Evolutionary conservation across 768 basidiomycete genomes (phyloP).

Genomic region (Podaxis pistillaris): DNA sequence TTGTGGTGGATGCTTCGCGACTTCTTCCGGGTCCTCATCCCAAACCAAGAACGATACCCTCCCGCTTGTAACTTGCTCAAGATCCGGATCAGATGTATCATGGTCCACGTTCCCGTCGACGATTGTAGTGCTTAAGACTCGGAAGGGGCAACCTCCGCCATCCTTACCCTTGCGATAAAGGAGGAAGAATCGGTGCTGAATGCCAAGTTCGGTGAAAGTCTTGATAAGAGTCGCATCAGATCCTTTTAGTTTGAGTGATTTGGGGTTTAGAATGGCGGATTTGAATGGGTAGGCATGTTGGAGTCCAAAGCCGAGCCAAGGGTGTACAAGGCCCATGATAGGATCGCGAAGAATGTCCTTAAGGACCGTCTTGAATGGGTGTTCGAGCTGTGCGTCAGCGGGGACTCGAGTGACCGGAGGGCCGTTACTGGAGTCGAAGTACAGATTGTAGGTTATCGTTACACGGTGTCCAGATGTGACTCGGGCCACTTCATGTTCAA

Average conservation of each 20-base stretch:
- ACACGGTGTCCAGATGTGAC: constrained; percentile 36
- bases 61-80: neutral
- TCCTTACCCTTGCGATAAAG: constrained; percentile 11
- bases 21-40: neutral
- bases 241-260: constrained; percentile 12
- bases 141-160: neutral
- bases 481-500: constrained; percentile 35
- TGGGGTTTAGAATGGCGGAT: neutral
- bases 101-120: neutral
- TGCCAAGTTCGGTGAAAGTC: neutral
- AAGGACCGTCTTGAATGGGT: constrained; percentile 9
- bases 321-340: constrained; percentile 7
- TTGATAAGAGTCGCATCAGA: constrained; percentile 13
- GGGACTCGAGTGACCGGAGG: neutral
- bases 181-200: constrained; percentile 1
- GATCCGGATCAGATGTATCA: neutral
- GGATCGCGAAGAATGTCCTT: neutral
- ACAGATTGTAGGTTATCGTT: constrained; percentile 11
- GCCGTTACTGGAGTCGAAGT: neutral
- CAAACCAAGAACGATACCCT: neutral
- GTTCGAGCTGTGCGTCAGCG: neutral
- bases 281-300: constrained; percentile 15
- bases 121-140: neutral
- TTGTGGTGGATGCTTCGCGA: neutral
- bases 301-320: constrained; percentile 19